Conservation (phyloP, 441 rosid species). For the Adansonia madagascariensis region DNA sequence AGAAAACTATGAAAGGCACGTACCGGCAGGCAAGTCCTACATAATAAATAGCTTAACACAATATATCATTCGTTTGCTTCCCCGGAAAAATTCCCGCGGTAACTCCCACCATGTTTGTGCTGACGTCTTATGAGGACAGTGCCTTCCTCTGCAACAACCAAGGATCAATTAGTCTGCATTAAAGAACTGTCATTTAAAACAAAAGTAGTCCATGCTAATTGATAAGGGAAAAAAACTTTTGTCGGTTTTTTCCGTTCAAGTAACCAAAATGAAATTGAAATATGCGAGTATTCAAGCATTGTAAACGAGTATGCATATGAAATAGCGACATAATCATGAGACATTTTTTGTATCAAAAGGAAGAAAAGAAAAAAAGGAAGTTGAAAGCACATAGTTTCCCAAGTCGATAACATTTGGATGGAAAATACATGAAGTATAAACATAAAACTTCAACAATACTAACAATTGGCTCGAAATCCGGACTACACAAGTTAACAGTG, state of each 20-base stretch:
- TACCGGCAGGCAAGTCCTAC: constrained; percentile 37
- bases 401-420: not conserved
- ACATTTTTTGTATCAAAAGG: not conserved
- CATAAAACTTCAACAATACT: constrained; percentile 38
- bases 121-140: constrained; percentile 56
- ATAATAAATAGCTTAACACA: constrained; percentile 43
- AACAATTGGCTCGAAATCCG: constrained; percentile 71
- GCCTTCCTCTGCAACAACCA: constrained; percentile 51
- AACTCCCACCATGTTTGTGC: constrained; percentile 45
- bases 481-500: constrained; percentile 60
- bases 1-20: constrained; percentile 20
- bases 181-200: constrained; percentile 30
- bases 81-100: constrained; percentile 39
- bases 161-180: constrained; percentile 34
- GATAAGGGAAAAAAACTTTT: not conserved
- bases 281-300: not conserved
- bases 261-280: constrained; percentile 1
- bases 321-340: not conserved
- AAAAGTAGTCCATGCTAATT: not conserved
- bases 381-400: not conserved
- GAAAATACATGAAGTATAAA: not conserved
- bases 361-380: not conserved
- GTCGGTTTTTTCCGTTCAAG: not conserved
- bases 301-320: not conserved
- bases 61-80: constrained; percentile 49